These are phyloP conservation scores for Albugo laibachii DNA, from an alignment of 352 stramenopile species.

Conservation along the genomic window DNA sequence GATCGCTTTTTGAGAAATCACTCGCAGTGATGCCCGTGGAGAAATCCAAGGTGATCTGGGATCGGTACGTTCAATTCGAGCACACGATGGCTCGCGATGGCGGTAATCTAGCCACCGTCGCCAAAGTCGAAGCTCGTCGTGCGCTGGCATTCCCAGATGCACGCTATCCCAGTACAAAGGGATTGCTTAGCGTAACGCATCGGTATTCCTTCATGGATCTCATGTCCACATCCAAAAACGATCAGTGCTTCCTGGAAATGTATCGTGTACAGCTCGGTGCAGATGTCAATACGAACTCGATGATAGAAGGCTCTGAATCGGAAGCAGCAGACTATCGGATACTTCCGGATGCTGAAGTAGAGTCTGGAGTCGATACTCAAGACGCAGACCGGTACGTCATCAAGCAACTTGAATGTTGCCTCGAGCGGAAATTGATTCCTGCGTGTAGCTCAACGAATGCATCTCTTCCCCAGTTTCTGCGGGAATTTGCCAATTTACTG, in stretches of 20 bases:
- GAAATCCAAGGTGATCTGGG: slow-evolving; percentile 64
- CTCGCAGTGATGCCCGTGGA: slow-evolving; percentile 69
- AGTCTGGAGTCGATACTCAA: background rate
- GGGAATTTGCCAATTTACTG: slow-evolving; percentile 65
- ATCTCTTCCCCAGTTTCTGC: slow-evolving; percentile 66
- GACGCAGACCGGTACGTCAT: background rate
- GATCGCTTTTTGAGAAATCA: slow-evolving; percentile 76
- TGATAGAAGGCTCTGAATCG: background rate
- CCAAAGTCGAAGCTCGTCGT: slow-evolving; percentile 61
- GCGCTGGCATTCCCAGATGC: slow-evolving; percentile 59
- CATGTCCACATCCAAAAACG: slow-evolving; percentile 24
- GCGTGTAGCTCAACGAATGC: slow-evolving; percentile 24
- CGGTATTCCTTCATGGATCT: slow-evolving; percentile 70
- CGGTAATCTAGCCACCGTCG: slow-evolving; percentile 60
- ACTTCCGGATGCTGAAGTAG: background rate
- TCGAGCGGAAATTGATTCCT: slow-evolving; percentile 1
- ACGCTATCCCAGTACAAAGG: slow-evolving; percentile 63
- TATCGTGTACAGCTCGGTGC: slow-evolving; percentile 27
- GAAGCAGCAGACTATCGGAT: background rate
- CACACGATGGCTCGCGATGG: slow-evolving; percentile 72
- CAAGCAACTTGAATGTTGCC: background rate
- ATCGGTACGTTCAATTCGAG: slow-evolving; percentile 74
- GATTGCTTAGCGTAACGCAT: slow-evolving; percentile 49
- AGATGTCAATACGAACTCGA: slow-evolving; percentile 3
- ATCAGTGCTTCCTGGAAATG: slow-evolving; percentile 66